These are phyloP conservation scores for Sphaceloma murrayae DNA, from an alignment of 2,329 filamentous ascomycete species.

Conservation along the genomic window DNA sequence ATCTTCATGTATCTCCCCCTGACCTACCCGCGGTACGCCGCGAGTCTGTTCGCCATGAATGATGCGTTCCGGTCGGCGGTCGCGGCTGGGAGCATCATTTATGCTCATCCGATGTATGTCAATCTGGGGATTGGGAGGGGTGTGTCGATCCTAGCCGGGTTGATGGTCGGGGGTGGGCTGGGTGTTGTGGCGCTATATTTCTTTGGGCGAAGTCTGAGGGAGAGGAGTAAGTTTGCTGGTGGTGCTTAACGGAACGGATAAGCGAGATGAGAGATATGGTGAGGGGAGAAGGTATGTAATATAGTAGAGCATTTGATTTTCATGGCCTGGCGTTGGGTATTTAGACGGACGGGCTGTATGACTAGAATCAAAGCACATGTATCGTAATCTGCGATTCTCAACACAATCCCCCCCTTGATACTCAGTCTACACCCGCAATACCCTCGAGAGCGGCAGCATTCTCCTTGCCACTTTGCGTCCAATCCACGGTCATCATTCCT, in stretches of 20 bases:
- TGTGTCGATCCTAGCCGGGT: slow-evolving; percentile 22
- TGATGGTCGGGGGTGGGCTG: slow-evolving; percentile 30
- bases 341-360: too few species aligned
- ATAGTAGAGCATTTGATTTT: too few species aligned
- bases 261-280: too few species aligned
- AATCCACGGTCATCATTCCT: slow-evolving; percentile 15
- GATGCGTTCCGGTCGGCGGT: slow-evolving; percentile 29
- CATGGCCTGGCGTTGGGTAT: too few species aligned
- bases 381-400: background rate
- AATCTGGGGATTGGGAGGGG: slow-evolving; percentile 18
- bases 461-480: background rate
- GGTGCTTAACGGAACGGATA: too few species aligned
- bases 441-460: background rate
- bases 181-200: slow-evolving; percentile 30
- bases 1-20: slow-evolving; percentile 35
- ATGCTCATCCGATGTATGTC: slow-evolving; percentile 18
- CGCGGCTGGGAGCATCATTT: slow-evolving; percentile 18
- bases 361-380: too few species aligned
- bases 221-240: slow-evolving; percentile 28
- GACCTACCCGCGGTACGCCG: slow-evolving; percentile 39
- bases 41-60: slow-evolving; percentile 51
- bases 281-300: too few species aligned
- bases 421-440: background rate
- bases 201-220: slow-evolving; percentile 27
- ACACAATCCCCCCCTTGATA: too few species aligned